These are phyloP conservation scores for Solanum neorickii DNA, from an alignment of 257 asterid genomes.

Conservation along the genomic window DNA sequence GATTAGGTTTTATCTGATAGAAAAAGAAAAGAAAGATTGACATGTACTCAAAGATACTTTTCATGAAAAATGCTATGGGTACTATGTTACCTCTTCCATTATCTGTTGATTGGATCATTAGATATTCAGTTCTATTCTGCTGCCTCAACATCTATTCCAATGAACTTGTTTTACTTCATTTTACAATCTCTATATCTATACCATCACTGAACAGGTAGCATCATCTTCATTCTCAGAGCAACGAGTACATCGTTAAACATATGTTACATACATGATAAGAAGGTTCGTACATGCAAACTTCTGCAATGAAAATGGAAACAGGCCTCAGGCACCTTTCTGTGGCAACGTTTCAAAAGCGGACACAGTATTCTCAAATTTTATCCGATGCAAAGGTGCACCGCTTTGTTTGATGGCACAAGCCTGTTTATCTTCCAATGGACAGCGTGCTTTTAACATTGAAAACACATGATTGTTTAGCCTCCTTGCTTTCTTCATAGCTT, in stretches of 20 bases:
- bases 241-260: neutral
- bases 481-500: conserved; percentile 93
- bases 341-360: conserved; percentile 96
- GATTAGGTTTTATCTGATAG: neutral
- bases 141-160: neutral
- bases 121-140: neutral
- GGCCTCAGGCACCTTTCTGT: conserved; percentile 66
- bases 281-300: neutral
- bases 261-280: neutral
- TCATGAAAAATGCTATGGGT: neutral
- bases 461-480: conserved; percentile 77
- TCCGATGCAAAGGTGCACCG: conserved; percentile 80
- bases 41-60: neutral
- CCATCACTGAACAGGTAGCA: neutral
- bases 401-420: conserved; percentile 96
- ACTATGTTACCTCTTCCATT: neutral
- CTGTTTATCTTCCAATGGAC: conserved; percentile 95
- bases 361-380: conserved; percentile 84
- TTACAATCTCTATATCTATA: neutral
- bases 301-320: neutral
- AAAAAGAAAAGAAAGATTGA: neutral
- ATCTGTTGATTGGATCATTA: neutral
- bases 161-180: neutral
- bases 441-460: conserved; percentile 88
- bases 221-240: neutral